A percentile compares a stretch with the other conserved stretches of the same genome.
Conservation (phyloP, 257 asterid species). For the Rhazya stricta region DNA sequence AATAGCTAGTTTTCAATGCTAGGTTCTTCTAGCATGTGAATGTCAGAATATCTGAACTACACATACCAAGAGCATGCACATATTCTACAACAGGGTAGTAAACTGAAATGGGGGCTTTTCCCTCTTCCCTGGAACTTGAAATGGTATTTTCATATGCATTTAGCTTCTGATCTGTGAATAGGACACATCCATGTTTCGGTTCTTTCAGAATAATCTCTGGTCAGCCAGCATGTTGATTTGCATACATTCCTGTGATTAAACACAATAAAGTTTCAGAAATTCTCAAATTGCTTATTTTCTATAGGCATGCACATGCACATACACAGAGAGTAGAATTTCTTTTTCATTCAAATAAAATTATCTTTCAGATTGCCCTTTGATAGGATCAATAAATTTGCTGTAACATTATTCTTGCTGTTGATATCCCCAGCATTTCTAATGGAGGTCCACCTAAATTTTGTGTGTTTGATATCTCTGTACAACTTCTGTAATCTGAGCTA, state of each 20-base stretch:
- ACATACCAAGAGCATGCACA: neutral
- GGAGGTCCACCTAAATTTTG: neutral
- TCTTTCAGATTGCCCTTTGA: neutral
- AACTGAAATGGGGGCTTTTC: neutral
- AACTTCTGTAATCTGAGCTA: neutral
- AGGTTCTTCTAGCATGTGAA: neutral
- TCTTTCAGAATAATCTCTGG: neutral
- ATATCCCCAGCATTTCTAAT: neutral
- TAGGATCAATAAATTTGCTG: neutral
- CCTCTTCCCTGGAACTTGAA: neutral
- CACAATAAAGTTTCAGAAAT: neutral
- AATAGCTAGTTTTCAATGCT: neutral
- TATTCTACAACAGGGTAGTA: too few relatives aligned
- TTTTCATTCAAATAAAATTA: slow-evolving; percentile 1
- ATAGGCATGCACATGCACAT: too few relatives aligned
- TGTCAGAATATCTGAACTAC: neutral
- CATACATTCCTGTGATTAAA: neutral
- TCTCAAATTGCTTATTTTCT: neutral
- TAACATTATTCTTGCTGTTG: neutral
- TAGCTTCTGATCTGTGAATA: neutral
- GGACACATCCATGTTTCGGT: neutral
- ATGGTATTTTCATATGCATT: neutral
- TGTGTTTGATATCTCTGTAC: neutral
- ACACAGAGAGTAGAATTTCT: neutral
- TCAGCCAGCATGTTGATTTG: neutral